These are phyloP conservation scores for Penicillium corylophilum DNA, from an alignment of 2,329 filamentous ascomycete species.

Conservation along the genomic window DNA sequence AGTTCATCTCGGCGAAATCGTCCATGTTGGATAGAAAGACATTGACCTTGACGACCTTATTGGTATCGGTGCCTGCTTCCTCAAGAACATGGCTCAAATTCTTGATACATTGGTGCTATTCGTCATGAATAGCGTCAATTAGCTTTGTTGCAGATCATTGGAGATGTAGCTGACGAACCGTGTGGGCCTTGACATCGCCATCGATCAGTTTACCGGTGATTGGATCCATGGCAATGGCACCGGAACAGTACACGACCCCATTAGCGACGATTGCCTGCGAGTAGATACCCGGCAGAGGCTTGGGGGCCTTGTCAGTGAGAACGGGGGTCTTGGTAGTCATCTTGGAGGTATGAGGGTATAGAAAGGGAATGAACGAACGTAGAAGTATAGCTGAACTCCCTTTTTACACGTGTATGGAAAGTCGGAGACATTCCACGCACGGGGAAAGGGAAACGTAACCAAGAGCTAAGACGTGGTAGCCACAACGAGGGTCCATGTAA, in stretches of 20 bases:
- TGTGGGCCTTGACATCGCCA: conserved; percentile 56
- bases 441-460: not conserved
- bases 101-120: conserved; percentile 54
- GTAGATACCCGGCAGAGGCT: conserved; percentile 55
- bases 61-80: conserved; percentile 58
- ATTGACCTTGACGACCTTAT: conserved; percentile 66
- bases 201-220: conserved; percentile 55
- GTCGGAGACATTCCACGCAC: not conserved
- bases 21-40: conserved; percentile 66
- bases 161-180: conserved; percentile 39
- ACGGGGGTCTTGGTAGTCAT: conserved; percentile 44
- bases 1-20: conserved; percentile 75
- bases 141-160: not conserved
- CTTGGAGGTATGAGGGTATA: not conserved
- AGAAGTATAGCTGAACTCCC: not conserved
- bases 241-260: conserved; percentile 71
- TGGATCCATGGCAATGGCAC: conserved; percentile 59
- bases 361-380: not conserved
- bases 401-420: not conserved
- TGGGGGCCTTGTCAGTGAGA: conserved; percentile 50
- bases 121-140: not conserved
- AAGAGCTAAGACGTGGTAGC: not conserved
- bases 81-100: conserved; percentile 62
- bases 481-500: not conserved
- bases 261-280: conserved; percentile 62